phyloP scores from a whole-genome alignment of 352 stramenopile genomes.

The Pythium monospermum region DNA sequence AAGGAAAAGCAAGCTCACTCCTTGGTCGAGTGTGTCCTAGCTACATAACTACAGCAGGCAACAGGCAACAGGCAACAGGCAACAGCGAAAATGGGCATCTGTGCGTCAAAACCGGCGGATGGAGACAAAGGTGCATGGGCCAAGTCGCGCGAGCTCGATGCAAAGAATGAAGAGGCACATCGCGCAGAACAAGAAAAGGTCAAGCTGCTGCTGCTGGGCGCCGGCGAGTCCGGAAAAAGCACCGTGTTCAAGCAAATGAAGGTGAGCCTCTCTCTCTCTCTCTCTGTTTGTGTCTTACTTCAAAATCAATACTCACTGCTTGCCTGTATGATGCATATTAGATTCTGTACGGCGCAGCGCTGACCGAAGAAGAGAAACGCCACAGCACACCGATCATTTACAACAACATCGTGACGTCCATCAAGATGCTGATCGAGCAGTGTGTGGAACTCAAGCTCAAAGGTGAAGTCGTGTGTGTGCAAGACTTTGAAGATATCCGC shows the following conservation, averaged over 20 bases:
- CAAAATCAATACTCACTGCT: not conserved
- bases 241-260: slow-evolving; percentile 94
- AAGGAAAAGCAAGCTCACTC: slow-evolving; percentile 16
- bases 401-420: slow-evolving; percentile 88
- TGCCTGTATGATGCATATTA: slow-evolving; percentile 21
- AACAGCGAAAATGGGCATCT: slow-evolving; percentile 55
- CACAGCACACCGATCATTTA: slow-evolving; percentile 88
- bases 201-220: slow-evolving; percentile 93
- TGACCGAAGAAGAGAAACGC: slow-evolving; percentile 86
- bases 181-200: slow-evolving; percentile 89
- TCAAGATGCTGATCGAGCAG: slow-evolving; percentile 91
- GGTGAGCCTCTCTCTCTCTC: too few relatives aligned
- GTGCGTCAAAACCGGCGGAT: slow-evolving; percentile 54
- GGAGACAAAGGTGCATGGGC: slow-evolving; percentile 54
- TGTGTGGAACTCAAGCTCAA: slow-evolving; percentile 78
- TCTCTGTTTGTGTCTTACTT: not conserved
- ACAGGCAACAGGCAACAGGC: not conserved
- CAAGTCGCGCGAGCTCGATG: slow-evolving; percentile 73
- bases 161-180: slow-evolving; percentile 76
- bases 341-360: slow-evolving; percentile 79
- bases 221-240: slow-evolving; percentile 94
- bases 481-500: slow-evolving; percentile 80
- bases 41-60: not conserved
- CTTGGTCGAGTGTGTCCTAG: slow-evolving; percentile 8
- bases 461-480: slow-evolving; percentile 59